Evolutionary conservation across 2,329 filamentous ascomycete species (phyloP), one percentile per base, ranked within the genome.

Genomic region (Albifimbria verrucaria): DNA sequence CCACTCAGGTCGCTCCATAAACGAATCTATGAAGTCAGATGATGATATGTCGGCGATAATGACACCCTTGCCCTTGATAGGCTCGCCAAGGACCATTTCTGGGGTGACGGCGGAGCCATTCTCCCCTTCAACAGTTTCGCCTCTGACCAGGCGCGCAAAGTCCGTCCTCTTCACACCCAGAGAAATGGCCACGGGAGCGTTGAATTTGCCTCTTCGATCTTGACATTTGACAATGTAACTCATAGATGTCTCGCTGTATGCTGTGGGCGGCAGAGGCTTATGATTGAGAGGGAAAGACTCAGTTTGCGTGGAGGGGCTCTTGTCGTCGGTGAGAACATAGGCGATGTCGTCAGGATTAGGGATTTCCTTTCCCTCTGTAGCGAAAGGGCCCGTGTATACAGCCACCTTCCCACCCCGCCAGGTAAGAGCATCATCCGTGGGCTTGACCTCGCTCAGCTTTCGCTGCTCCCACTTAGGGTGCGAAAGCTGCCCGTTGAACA

Each of bases 171-270:
- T 71, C 1, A 97, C 81, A 1, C 87, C 87, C 2, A 92, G 72
- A 24, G 74, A 76, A 55, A 74, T 77, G 0, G 92, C 93, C 53
- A 77, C 82, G 47, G 79, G 67, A 0, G 82, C 73, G 55, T 90
- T 78, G 64, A 99, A 97, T 63, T 88, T 93, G 50, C 94, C 94
- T 51, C 94, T 83, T 51, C 88, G 80, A 36, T 86, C 77, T 57
- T 91, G 84, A 51, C 83, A 85, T 60, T 90, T 89, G 65, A 96
- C 80, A 53, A 99, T 87, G 69, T 99, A 99, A 53, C 88, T 96
- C 60, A 97, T 76, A 6, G 90, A 86, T 46, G 86, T 84, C 24
- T 76, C 75, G 1, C 83, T 83, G 5, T 86, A 87, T 20, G 76
- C 72, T 0, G 90, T 89, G 1, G 77, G 77, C 1, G 94, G 94